Evolutionary conservation across 176 grass and related monocot genomes (phyloP).

Genomic region (Bromus sterilis): DNA sequence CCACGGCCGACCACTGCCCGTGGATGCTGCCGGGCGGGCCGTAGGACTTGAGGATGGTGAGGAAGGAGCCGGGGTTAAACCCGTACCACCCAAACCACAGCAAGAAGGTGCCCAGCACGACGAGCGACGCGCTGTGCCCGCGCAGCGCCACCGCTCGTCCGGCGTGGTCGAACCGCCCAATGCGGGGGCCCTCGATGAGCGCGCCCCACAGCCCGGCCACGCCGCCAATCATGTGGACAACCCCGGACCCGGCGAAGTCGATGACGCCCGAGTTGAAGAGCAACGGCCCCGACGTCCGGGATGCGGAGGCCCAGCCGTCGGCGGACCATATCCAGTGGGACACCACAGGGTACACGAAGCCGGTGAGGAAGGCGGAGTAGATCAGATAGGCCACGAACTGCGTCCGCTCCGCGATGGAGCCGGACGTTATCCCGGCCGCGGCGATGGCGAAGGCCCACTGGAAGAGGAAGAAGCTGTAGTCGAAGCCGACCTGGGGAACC

Average conservation of each 20-base stretch:
- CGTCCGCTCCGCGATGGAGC: conserved; percentile 87
- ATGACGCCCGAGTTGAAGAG: conserved; percentile 63
- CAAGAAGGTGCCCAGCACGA: conserved; percentile 66
- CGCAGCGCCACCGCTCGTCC: conserved; percentile 50
- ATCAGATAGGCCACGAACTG: conserved; percentile 84
- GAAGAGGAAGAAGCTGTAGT: conserved; percentile 83
- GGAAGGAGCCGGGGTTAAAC: conserved; percentile 65
- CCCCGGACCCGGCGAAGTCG: conserved; percentile 73
- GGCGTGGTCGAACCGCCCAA: conserved; percentile 52
- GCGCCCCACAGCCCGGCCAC: conserved; percentile 67
- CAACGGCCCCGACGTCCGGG: conserved; percentile 19
- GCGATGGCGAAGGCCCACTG: conserved; percentile 96
- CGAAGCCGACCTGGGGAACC: conserved; percentile 34
- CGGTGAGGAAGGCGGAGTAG: conserved; percentile 86
- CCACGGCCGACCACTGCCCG: conserved; percentile 72
- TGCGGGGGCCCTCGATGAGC: conserved; percentile 63
- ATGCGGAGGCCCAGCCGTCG: conserved; percentile 53
- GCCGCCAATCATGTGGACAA: conserved; percentile 73
- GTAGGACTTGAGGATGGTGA: conserved; percentile 52
- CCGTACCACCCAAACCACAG: conserved; percentile 76
- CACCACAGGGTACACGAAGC: conserved; percentile 84
- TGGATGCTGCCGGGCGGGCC: conserved; percentile 36
- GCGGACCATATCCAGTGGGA: conserved; percentile 81
- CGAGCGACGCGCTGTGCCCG: conserved; percentile 62
- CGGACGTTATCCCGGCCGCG: conserved; percentile 79